Percentiles rank a stretch among this genome's conserved stretches.
These are phyloP conservation scores for Thalassiosira livingstoniorum DNA, from an alignment of 352 stramenopile species.

Conservation along the genomic window DNA sequence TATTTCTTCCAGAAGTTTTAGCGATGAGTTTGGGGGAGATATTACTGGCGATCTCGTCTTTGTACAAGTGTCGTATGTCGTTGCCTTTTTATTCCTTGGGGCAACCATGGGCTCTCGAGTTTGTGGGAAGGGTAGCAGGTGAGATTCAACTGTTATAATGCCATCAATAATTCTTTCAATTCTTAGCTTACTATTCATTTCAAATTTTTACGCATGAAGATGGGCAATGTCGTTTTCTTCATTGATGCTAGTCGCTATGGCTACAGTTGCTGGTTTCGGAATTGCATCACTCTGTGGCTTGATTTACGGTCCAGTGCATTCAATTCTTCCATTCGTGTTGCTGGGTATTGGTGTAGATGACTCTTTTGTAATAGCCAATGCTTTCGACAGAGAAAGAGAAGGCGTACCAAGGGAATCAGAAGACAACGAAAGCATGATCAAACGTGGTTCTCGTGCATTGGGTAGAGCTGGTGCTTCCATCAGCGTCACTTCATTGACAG, in stretches of 20 bases:
- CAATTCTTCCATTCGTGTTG: slow-evolving; percentile 79
- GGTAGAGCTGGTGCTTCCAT: slow-evolving; percentile 70
- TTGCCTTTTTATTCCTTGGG: slow-evolving; percentile 70
- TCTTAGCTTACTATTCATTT: too few species aligned
- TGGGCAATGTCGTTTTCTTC: slow-evolving; percentile 38
- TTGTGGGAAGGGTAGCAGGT: slow-evolving; percentile 49
- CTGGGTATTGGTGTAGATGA: slow-evolving; percentile 84
- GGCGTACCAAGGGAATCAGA: slow-evolving; percentile 49
- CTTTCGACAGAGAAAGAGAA: slow-evolving; percentile 76
- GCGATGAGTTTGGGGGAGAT: slow-evolving; percentile 66
- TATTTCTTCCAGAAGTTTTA: slow-evolving; percentile 55
- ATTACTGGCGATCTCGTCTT: slow-evolving; percentile 63
- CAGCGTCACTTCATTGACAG: slow-evolving; percentile 82
- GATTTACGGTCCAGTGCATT: slow-evolving; percentile 74
- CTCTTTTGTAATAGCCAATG: slow-evolving; percentile 82
- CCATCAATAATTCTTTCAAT: too few species aligned
- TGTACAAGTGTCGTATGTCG: slow-evolving; percentile 67
- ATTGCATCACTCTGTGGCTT: slow-evolving; percentile 54
- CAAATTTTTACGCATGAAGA: too few species aligned
- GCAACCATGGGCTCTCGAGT: slow-evolving; percentile 61
- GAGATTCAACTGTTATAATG: too few species aligned
- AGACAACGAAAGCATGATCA: slow-evolving; percentile 53
- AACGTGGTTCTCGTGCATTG: slow-evolving; percentile 52
- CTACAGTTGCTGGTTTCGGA: slow-evolving; percentile 73
- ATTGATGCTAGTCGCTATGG: slow-evolving; percentile 55